These are phyloP conservation scores for Pinus tabuliformis DNA, from an alignment of 75 land plant species.

Conservation along the genomic window DNA sequence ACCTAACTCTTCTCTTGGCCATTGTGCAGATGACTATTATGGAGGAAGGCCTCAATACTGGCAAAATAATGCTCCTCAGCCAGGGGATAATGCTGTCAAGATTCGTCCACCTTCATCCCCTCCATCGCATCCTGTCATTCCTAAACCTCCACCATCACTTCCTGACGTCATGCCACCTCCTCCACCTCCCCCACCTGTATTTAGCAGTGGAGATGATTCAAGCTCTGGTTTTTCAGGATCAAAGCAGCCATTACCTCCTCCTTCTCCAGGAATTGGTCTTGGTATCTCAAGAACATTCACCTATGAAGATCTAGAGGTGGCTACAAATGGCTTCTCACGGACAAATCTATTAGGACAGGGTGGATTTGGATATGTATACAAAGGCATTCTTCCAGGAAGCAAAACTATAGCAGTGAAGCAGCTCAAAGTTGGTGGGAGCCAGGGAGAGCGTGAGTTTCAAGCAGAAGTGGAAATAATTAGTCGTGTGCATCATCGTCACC, in stretches of 20 bases:
- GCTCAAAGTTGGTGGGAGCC: constrained; percentile 76
- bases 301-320: constrained; percentile 43
- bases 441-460: constrained; percentile 87
- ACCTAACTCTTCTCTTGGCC: neutral
- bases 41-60: constrained; percentile 23
- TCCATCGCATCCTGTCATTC: constrained; percentile 10
- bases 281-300: constrained; percentile 36
- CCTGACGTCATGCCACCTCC: constrained; percentile 12
- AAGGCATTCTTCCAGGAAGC: constrained; percentile 61
- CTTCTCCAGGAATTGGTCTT: constrained; percentile 15
- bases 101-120: constrained; percentile 18
- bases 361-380: constrained; percentile 84
- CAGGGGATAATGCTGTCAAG: constrained; percentile 17
- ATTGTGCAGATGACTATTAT: constrained; percentile 18
- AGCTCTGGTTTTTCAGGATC: constrained; percentile 20
- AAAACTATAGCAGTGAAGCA: constrained; percentile 77
- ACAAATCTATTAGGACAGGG: constrained; percentile 58
- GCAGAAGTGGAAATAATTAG: constrained; percentile 91
- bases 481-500: constrained; percentile 83
- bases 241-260: constrained; percentile 20
- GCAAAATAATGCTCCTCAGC: constrained; percentile 24
- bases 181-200: constrained; percentile 34
- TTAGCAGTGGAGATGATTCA: constrained; percentile 16
- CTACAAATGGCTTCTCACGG: constrained; percentile 53
- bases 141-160: constrained; percentile 12